These are phyloP conservation scores for Reutealis trisperma DNA, from an alignment of 345 rosid species.

Conservation along the genomic window DNA sequence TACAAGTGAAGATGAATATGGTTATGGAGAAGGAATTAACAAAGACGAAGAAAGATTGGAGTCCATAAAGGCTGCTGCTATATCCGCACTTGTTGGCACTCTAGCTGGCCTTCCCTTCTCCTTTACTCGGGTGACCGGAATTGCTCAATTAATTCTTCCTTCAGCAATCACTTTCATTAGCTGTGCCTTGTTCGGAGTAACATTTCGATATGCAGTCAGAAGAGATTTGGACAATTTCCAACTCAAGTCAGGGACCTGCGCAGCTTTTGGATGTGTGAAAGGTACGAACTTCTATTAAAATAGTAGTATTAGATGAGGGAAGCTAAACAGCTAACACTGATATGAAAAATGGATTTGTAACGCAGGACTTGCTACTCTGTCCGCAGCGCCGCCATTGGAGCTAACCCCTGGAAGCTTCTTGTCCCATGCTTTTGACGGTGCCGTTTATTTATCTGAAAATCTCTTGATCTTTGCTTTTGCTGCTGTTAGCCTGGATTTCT, in stretches of 20 bases:
- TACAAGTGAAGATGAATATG: slow-evolving; percentile 11
- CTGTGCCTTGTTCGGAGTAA: slow-evolving; percentile 87
- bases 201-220: slow-evolving; percentile 75
- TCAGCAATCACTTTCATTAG: slow-evolving; percentile 57
- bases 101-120: slow-evolving; percentile 63
- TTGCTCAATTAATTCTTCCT: slow-evolving; percentile 61
- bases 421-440: slow-evolving; percentile 49
- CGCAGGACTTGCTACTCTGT: slow-evolving; percentile 69
- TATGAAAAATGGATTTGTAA: background rate
- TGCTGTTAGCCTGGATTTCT: slow-evolving; percentile 57
- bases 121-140: slow-evolving; percentile 52
- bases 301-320: too few species aligned
- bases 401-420: slow-evolving; percentile 43
- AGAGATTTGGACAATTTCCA: slow-evolving; percentile 73
- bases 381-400: slow-evolving; percentile 67
- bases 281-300: slow-evolving; percentile 38
- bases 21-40: slow-evolving; percentile 26
- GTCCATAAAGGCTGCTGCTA: slow-evolving; percentile 66
- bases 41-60: slow-evolving; percentile 73
- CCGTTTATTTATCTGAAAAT: slow-evolving; percentile 45
- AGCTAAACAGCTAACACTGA: background rate
- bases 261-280: slow-evolving; percentile 80
- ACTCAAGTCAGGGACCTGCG: slow-evolving; percentile 71
- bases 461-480: slow-evolving; percentile 53
- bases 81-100: slow-evolving; percentile 81